Evolutionary conservation across 768 basidiomycete genomes (phyloP).

Genomic region (Lenzites betulinus): DNA sequence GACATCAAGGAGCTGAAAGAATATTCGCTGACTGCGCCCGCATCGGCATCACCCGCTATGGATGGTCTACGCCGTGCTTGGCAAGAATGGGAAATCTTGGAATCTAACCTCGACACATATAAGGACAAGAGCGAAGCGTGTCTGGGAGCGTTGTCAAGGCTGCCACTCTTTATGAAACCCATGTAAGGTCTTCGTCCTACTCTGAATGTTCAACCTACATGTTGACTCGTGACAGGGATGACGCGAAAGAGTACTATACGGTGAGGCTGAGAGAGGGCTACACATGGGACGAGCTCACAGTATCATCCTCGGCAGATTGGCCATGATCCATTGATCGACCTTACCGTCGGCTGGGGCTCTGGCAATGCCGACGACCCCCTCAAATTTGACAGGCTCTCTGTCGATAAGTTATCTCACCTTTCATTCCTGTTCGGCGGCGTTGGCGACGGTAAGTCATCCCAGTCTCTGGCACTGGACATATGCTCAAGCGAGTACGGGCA

Average conservation of each 20-base stretch:
- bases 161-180: constrained; percentile 18
- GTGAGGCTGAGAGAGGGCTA: too few relatives aligned
- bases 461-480: too few relatives aligned
- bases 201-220: too few relatives aligned
- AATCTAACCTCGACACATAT: background rate
- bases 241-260: too few relatives aligned
- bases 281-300: too few relatives aligned
- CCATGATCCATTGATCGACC: constrained; percentile 17
- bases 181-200: too few relatives aligned
- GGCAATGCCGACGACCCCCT: constrained; percentile 4
- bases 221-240: too few relatives aligned
- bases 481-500: constrained; percentile 3
- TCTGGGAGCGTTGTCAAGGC: background rate
- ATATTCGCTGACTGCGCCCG: background rate
- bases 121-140: background rate
- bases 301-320: constrained; percentile 7
- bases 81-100: constrained; percentile 17
- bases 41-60: background rate
- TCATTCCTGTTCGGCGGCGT: constrained; percentile 24
- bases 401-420: constrained; percentile 1
- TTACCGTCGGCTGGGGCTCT: constrained; percentile 1
- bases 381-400: background rate
- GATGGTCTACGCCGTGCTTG: constrained; percentile 10
- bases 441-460: constrained; percentile 20
- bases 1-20: background rate